Evolutionary conservation across 225 moss, liverwort and hornwort species (phyloP).

Genomic region (Polytrichum commune): DNA sequence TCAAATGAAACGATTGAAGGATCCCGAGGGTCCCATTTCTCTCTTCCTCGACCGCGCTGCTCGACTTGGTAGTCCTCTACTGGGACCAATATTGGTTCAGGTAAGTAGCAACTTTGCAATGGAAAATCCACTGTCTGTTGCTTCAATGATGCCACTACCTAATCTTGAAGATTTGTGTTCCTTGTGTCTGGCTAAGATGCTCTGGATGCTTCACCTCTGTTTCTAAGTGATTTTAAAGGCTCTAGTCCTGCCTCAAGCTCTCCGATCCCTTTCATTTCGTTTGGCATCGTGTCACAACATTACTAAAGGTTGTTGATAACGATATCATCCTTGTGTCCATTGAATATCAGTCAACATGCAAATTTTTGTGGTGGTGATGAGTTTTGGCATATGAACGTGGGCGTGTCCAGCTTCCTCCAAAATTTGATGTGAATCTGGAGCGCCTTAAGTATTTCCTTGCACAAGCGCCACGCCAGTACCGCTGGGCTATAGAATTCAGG

Average conservation of each 20-base stretch:
- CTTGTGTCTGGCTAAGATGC: neutral
- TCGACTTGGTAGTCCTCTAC: neutral
- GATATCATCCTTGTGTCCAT: neutral
- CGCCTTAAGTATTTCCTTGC: slow-evolving; percentile 2
- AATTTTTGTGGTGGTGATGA: neutral
- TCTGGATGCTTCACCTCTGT: neutral
- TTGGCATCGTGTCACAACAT: neutral
- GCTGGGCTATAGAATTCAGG: slow-evolving; percentile 13
- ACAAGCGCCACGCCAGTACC: slow-evolving; percentile 8
- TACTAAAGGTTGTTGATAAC: neutral
- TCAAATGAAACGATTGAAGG: slow-evolving; percentile 14
- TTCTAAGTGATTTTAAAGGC: no score
- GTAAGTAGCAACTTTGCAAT: neutral
- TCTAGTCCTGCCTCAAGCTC: no score
- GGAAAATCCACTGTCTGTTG: no score
- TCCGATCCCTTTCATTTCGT: neutral
- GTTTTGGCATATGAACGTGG: neutral
- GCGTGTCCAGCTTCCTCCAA: slow-evolving; percentile 9
- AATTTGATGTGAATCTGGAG: slow-evolving; percentile 10
- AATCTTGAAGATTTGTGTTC: no score
- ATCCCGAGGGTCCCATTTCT: slow-evolving; percentile 9
- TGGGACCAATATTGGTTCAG: slow-evolving; percentile 10
- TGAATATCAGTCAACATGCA: no score
- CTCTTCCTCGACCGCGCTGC: slow-evolving; percentile 2
- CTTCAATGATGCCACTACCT: no score